Conservation (phyloP, 108 stramenopile species). For the Fistulifera pelliculosa region DNA sequence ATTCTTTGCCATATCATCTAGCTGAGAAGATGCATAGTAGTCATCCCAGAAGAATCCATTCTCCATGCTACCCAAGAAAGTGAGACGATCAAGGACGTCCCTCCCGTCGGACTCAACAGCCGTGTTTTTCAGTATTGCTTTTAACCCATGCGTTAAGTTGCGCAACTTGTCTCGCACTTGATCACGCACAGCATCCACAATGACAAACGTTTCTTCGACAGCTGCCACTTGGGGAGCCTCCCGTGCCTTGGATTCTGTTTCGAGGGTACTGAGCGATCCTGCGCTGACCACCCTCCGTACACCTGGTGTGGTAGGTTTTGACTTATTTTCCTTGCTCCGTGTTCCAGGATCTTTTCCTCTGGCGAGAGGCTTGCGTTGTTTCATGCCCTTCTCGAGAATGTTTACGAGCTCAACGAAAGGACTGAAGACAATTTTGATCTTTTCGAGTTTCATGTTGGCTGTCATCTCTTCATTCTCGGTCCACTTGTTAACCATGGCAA, state of each 20-base stretch:
- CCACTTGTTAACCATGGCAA: conserved; percentile 66
- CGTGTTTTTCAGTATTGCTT: conserved; percentile 62
- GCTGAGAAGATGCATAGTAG: conserved; percentile 82
- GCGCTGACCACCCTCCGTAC: conserved; percentile 67
- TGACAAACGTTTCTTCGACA: conserved; percentile 22
- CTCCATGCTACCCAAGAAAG: conserved; percentile 81
- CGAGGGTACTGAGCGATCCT: conserved; percentile 38
- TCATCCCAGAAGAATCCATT: conserved; percentile 97
- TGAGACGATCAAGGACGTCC: conserved; percentile 77
- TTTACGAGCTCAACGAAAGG: conserved; percentile 53
- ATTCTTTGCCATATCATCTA: conserved; percentile 78
- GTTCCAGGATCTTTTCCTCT: conserved; percentile 11
- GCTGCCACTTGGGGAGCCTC: conserved; percentile 11
- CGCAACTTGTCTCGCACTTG: conserved; percentile 83
- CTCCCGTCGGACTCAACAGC: conserved; percentile 39
- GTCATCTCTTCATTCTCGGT: conserved; percentile 56
- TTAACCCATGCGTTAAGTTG: conserved; percentile 61
- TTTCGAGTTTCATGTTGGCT: conserved; percentile 48
- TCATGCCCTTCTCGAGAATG: conserved; percentile 63
- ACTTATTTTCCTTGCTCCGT: conserved; percentile 1
- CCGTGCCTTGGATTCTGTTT: conserved; percentile 23
- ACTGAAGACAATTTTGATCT: conserved; percentile 45
- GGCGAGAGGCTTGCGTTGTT: conserved; percentile 53
- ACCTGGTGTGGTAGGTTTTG: conserved; percentile 6
- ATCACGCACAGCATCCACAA: conserved; percentile 82